Conservation (phyloP, 2,329 filamentous ascomycete genomes). For the Fusarium nurragi region DNA sequence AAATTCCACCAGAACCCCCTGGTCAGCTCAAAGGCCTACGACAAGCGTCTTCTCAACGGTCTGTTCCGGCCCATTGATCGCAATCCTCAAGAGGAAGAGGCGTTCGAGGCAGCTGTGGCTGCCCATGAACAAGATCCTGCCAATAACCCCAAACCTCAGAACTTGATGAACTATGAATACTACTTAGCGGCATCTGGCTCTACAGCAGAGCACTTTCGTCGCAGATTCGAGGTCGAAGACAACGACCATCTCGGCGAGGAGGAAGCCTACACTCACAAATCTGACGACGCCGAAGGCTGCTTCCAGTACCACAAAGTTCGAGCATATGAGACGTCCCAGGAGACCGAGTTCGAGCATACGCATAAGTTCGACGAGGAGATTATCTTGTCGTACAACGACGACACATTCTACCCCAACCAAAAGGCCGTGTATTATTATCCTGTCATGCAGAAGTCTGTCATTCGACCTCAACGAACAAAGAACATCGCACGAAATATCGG, state of each 20-base stretch:
- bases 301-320: conserved; percentile 71
- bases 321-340: conserved; percentile 70
- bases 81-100: conserved; percentile 63
- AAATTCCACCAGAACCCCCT: conserved; percentile 75
- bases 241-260: conserved; percentile 61
- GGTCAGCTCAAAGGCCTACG: conserved; percentile 60
- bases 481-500: conserved; percentile 66
- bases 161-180: conserved; percentile 72
- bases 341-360: conserved; percentile 64
- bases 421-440: conserved; percentile 75
- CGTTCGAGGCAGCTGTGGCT: conserved; percentile 60
- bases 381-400: conserved; percentile 66
- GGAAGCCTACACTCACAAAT: conserved; percentile 63
- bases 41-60: conserved; percentile 68
- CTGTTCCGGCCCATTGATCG: conserved; percentile 69
- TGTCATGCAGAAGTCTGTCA: conserved; percentile 70
- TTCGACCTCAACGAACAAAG: conserved; percentile 71
- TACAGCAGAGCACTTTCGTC: conserved; percentile 65
- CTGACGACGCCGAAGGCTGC: conserved; percentile 55
- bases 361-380: conserved; percentile 73
- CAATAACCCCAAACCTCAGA: conserved; percentile 64
- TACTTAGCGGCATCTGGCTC: conserved; percentile 64
- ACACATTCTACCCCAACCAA: conserved; percentile 59
- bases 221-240: conserved; percentile 68
- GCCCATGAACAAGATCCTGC: conserved; percentile 66